Conservation (phyloP, 176 grass and related monocot species). For the Echinochloa phyllopogon region DNA sequence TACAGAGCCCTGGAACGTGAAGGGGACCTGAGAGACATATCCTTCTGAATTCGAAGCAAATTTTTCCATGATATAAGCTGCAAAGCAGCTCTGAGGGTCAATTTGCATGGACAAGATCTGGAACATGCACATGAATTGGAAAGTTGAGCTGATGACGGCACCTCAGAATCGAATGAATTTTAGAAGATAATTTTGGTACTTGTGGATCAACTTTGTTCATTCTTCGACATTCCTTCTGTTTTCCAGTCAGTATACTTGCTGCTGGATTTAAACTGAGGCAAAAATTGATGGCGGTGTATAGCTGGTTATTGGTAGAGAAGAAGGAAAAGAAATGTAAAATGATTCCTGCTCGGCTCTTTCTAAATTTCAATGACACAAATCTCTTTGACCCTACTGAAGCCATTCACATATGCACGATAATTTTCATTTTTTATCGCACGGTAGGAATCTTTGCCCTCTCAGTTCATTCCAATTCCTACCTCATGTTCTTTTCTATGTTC, state of each 20-base stretch:
- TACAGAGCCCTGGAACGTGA: conserved; percentile 77
- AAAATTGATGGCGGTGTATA: conserved; percentile 37
- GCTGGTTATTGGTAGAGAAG: conserved; percentile 38
- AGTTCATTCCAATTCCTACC: not conserved
- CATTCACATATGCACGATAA: conserved; percentile 13
- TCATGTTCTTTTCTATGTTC: not conserved
- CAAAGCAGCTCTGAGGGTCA: not conserved
- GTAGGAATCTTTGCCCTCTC: not conserved
- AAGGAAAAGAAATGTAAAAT: conserved; percentile 16
- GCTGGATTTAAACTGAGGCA: conserved; percentile 7
- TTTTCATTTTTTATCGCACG: not conserved
- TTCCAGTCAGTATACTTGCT: conserved; percentile 1
- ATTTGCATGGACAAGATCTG: conserved; percentile 3
- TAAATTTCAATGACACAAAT: conserved; percentile 20
- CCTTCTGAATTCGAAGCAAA: conserved; percentile 50
- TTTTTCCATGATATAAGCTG: not conserved
- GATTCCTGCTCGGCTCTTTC: conserved; percentile 21
- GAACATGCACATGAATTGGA: conserved; percentile 15
- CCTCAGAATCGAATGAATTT: conserved; percentile 17
- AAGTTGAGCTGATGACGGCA: not conserved
- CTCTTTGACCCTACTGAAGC: not conserved
- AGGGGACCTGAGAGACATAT: conserved; percentile 60
- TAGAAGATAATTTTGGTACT: conserved; percentile 46
- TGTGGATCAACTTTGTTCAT: conserved; percentile 38
- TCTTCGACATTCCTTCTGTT: conserved; percentile 3